phyloP scores from a whole-genome alignment of 768 basidiomycete species.

The Tylopilus plumbeoviolaceoides region DNA sequence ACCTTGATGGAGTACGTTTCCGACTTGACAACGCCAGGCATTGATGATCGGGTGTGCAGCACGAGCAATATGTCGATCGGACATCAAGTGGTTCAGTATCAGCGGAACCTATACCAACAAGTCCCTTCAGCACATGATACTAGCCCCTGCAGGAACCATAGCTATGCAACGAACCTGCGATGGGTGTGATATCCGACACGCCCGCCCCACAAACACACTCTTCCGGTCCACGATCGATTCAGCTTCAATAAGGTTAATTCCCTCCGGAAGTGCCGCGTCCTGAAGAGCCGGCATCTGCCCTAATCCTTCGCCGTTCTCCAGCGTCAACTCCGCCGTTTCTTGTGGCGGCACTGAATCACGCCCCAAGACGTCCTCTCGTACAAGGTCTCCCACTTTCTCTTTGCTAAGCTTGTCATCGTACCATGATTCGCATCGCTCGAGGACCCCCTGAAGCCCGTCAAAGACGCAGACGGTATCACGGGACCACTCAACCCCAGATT shows the following conservation, averaged over 20 bases:
- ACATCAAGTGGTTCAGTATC: constrained; percentile 62
- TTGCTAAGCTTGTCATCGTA: constrained; percentile 60
- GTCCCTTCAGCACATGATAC: not conserved
- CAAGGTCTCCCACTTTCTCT: constrained; percentile 51
- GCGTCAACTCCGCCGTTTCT: constrained; percentile 4
- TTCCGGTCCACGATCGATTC: constrained; percentile 86
- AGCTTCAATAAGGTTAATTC: constrained; percentile 62
- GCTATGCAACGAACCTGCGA: constrained; percentile 48
- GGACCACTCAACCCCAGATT: constrained; percentile 72
- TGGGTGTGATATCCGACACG: constrained; percentile 74
- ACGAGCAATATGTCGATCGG: constrained; percentile 68
- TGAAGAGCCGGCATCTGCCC: constrained; percentile 1
- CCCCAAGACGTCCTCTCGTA: constrained; percentile 48
- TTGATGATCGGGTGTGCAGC: constrained; percentile 79
- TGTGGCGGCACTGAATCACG: constrained; percentile 10
- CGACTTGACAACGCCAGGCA: constrained; percentile 75
- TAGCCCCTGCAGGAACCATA: not conserved
- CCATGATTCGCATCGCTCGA: constrained; percentile 67
- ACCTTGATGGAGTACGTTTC: constrained; percentile 73
- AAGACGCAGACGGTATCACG: constrained; percentile 77
- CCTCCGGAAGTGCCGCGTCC: constrained; percentile 44
- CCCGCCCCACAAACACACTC: constrained; percentile 81
- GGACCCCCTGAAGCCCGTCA: constrained; percentile 75
- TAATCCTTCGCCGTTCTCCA: constrained; percentile 5
- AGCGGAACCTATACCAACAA: constrained; percentile 52